Conservation (phyloP, 192 early-diverging fungal genomes). For the Chytriomyces sp. region DNA sequence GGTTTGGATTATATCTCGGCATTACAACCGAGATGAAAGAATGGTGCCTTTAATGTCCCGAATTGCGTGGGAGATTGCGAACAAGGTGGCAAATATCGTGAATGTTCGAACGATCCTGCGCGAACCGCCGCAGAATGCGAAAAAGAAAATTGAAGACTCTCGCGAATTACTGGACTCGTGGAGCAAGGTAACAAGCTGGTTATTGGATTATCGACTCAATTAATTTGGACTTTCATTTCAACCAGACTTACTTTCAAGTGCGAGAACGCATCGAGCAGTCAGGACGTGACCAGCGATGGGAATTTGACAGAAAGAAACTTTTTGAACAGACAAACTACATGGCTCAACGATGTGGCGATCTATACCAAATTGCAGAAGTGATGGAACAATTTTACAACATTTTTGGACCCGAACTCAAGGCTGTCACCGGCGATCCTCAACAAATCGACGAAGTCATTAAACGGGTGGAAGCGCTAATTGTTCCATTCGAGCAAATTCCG, state of each 20-base stretch:
- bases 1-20: conserved; percentile 73
- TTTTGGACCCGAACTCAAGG: conserved; percentile 70
- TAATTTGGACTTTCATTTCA: background rate
- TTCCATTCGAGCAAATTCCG: conserved; percentile 63
- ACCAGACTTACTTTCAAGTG: conserved; percentile 62
- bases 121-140: conserved; percentile 55
- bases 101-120: conserved; percentile 62
- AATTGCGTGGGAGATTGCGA: conserved; percentile 67
- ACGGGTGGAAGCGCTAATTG: conserved; percentile 63
- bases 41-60: conserved; percentile 69
- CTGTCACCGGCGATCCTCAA: conserved; percentile 69
- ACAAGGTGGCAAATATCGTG: conserved; percentile 64
- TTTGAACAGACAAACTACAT: conserved; percentile 74
- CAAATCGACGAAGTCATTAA: conserved; percentile 73
- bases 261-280: conserved; percentile 68
- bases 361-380: conserved; percentile 67
- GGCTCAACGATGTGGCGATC: conserved; percentile 63
- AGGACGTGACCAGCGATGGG: conserved; percentile 70
- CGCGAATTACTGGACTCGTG: conserved; percentile 63
- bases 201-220: conserved; percentile 29
- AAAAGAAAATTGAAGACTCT: conserved; percentile 63
- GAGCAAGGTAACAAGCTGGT: conserved; percentile 48
- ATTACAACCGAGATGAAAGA: conserved; percentile 69
- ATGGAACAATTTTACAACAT: conserved; percentile 74
- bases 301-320: conserved; percentile 69